Base-by-base conservation (phyloP, 2,329 filamentous ascomycete genomes). In the Scedosporium minutisporum region DNA sequence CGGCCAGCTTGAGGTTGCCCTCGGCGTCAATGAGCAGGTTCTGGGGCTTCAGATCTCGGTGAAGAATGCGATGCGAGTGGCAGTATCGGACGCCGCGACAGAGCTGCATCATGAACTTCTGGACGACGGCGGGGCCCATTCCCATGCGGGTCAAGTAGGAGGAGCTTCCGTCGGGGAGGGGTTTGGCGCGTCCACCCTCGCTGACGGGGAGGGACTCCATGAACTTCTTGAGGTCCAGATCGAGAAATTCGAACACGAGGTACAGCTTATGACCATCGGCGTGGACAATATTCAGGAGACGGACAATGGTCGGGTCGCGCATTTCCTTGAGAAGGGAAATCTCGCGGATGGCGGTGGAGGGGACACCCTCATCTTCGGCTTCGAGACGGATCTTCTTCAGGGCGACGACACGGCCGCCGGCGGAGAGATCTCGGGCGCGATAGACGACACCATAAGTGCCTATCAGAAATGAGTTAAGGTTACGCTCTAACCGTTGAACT, bases 381-480 rank as follows among this genome's bases (percentile, higher is more conserved):
- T 96, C 93, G 69, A 96, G 88, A 66, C 92, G 89, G 71, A 96
- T 96, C 80, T 96, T 96, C 82, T 96, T 96, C 68, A 96, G 80
- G 23, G 92, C 92, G 66, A 96, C 92, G 69, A 96, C 95, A 69
- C 90, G 89, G 71, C 90, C 90, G 67, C 83, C 82, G 71, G 93
- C 88, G 67, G 85, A 85, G 65, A 96, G 87, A 75, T 96, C 92
- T 68, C 89, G 87, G 64, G 92, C 92, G 77, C 96, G 96, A 85
- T 96, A 96, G 66, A 96, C 92, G 66, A 96, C 92, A 75, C 92
- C 92, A 73, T 96, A 96, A 16, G 92, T 96, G 70, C 92, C 92
- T 96, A 61, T 59, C 4, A 42, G 60, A 55, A 62, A 61, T 62
- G 51, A 38, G 60, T 44, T 48, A 60, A n/a, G 5, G 10, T 41